Conservation (phyloP, 2,329 filamentous ascomycete genomes). For the Penicillium sumatraense region DNA sequence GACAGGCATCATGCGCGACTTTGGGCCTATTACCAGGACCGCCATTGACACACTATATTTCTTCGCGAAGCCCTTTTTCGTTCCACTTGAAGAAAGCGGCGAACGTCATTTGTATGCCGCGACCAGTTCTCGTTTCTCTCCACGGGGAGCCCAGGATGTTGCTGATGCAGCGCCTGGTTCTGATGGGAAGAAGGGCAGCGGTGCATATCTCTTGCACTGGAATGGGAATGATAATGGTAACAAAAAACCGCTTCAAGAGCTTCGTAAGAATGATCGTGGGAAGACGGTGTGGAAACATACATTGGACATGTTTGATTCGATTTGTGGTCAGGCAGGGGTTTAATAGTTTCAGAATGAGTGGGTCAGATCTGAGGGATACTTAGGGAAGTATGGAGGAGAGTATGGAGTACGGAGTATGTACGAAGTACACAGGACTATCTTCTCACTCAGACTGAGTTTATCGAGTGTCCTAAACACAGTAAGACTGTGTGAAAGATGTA, state of each 20-base stretch:
- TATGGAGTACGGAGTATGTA: too few relatives aligned
- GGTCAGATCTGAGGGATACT: too few relatives aligned
- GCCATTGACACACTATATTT: constrained; percentile 8
- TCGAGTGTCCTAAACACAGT: too few relatives aligned
- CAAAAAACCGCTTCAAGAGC: constrained; percentile 12
- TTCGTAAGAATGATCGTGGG: constrained; percentile 15
- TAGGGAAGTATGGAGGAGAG: too few relatives aligned
- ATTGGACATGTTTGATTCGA: constrained; percentile 17
- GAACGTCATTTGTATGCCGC: constrained; percentile 22
- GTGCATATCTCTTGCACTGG: constrained; percentile 19
- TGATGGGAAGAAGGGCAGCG: constrained; percentile 19
- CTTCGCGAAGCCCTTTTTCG: constrained; percentile 13
- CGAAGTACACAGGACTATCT: too few relatives aligned
- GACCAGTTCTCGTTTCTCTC: constrained; percentile 20
- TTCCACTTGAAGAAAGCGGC: constrained; percentile 20
- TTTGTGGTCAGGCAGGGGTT: constrained; percentile 12
- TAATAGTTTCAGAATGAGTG: background rate
- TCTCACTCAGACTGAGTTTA: too few relatives aligned
- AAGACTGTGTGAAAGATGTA: too few relatives aligned
- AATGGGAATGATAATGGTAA: constrained; percentile 17
- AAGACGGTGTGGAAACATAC: constrained; percentile 24
- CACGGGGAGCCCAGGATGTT: constrained; percentile 3
- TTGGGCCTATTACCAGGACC: constrained; percentile 8
- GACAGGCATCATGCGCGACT: constrained; percentile 16
- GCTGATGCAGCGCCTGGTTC: constrained; percentile 14